Conservation (phyloP, 1,284 basidiomycete species). For the Fomitiporia mediterranea region DNA sequence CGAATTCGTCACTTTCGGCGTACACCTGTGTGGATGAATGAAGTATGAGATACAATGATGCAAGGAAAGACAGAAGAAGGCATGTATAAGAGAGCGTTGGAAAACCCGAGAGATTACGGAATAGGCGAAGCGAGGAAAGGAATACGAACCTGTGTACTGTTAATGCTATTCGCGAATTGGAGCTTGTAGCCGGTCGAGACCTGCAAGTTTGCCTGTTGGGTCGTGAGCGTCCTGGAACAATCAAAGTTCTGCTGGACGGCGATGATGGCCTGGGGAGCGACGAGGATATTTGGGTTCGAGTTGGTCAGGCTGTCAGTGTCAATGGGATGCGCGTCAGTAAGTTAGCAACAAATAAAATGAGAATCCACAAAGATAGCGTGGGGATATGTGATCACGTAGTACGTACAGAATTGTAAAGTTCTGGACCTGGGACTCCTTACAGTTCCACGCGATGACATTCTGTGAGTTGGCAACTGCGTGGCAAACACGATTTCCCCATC, state of each 20-base stretch:
- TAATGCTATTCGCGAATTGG: conserved; percentile 51
- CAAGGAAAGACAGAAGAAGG: conserved; percentile 1
- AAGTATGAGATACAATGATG: not conserved
- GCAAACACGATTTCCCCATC: no score
- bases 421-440: conserved; percentile 31
- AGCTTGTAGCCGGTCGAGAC: conserved; percentile 51
- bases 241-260: conserved; percentile 50
- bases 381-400: not conserved
- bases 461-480: conserved; percentile 30
- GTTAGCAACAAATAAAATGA: no score
- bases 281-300: conserved; percentile 32
- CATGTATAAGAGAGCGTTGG: conserved; percentile 7
- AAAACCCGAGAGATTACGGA: not conserved
- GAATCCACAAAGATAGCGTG: not conserved
- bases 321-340: conserved; percentile 2
- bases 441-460: conserved; percentile 42
- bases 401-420: conserved; percentile 41
- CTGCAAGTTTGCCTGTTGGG: conserved; percentile 40
- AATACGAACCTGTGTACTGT: conserved; percentile 48
- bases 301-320: conserved; percentile 36
- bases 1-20: conserved; percentile 56
- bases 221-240: conserved; percentile 53
- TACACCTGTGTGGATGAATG: conserved; percentile 45
- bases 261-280: conserved; percentile 39
- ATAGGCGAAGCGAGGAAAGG: not conserved